Evolutionary conservation across 495 filamentous ascomycete genomes (phyloP), one percentile per base, ranked within the genome.

Genomic region (Echria macrotheca): DNA sequence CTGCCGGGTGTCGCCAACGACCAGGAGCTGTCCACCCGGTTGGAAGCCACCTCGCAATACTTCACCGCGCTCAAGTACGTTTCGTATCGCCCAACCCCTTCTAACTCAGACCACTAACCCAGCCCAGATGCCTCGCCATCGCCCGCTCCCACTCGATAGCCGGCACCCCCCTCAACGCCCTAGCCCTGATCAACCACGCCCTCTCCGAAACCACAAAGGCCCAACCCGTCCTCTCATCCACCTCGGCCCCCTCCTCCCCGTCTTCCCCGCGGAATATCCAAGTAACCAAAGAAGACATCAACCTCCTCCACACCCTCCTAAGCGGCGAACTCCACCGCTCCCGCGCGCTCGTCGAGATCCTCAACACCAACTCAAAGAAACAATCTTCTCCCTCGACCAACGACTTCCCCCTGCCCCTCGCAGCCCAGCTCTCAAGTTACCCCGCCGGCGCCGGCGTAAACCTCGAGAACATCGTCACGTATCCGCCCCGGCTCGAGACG

Each of bases 1-100:
- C 75, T 99, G 9, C 85, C 90, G 0, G 94, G 94, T 62, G 84
- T 96, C 19, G 90, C 86, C n/a, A 84, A 87, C 18, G 94, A 99
- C 59, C 75, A 83, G 33, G 68, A 67, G 12, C 85, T 99, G 54
- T 70, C 89, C 3, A 68, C 74, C 11, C 87, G 93, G 57, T 70
- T 99, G 2, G 80, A 87, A 40, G 80, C 81, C 2, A 91, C 91
- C 56, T 75, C 79, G 29, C 69, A 76, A 35, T 96, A 96, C 67
- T 99, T 97, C 72, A 79, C 83, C 49, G 86, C 94, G 15, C 77
- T 96, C 35, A 91, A 86, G 86, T 91, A 74, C 44, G 77, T 60
- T 31, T 33, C 10, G 19, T 15, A 23, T 22, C 19, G 39, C 9
- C 15, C n/a, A 14, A 7, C 14, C 15, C 32, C 25, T 15, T 21